These are phyloP conservation scores for Colletotrichum sp. DNA, from an alignment of 2,329 filamentous ascomycete species.

Conservation along the genomic window DNA sequence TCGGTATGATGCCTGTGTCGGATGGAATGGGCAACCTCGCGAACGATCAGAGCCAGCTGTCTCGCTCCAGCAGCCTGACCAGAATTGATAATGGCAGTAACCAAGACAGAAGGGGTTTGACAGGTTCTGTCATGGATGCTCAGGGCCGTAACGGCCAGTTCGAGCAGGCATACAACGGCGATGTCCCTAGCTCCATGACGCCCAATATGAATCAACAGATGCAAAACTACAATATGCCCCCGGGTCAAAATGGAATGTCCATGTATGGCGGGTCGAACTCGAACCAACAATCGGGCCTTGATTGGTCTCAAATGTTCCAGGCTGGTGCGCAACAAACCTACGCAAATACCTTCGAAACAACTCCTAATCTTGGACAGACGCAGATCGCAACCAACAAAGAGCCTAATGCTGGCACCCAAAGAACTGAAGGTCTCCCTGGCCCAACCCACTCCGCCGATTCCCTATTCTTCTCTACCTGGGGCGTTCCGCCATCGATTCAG, in stretches of 20 bases:
- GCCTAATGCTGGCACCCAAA: slow-evolving; percentile 60
- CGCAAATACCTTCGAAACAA: slow-evolving; percentile 61
- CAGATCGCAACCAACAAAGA: slow-evolving; percentile 74
- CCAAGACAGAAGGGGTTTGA: slow-evolving; percentile 63
- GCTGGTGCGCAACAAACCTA: slow-evolving; percentile 71
- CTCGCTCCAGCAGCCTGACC: slow-evolving; percentile 65
- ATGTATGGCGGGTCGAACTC: slow-evolving; percentile 66
- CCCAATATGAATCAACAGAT: slow-evolving; percentile 67
- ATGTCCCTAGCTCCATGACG: slow-evolving; percentile 66
- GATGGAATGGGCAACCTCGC: slow-evolving; percentile 65
- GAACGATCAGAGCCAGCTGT: slow-evolving; percentile 67
- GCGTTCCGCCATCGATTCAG: slow-evolving; percentile 49
- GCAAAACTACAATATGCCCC: slow-evolving; percentile 68
- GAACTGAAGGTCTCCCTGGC: slow-evolving; percentile 49
- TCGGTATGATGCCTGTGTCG: slow-evolving; percentile 58
- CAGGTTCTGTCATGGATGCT: slow-evolving; percentile 55
- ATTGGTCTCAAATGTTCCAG: slow-evolving; percentile 83
- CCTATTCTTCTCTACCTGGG: slow-evolving; percentile 56
- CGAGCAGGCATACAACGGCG: slow-evolving; percentile 62
- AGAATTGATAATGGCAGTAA: slow-evolving; percentile 60
- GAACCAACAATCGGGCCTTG: slow-evolving; percentile 68
- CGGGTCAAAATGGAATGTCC: slow-evolving; percentile 66
- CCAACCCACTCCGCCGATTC: slow-evolving; percentile 41
- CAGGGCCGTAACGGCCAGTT: slow-evolving; percentile 46
- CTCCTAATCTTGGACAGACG: slow-evolving; percentile 71